phyloP scores from a whole-genome alignment of 306 rosid species.

The Acacia confusa region DNA sequence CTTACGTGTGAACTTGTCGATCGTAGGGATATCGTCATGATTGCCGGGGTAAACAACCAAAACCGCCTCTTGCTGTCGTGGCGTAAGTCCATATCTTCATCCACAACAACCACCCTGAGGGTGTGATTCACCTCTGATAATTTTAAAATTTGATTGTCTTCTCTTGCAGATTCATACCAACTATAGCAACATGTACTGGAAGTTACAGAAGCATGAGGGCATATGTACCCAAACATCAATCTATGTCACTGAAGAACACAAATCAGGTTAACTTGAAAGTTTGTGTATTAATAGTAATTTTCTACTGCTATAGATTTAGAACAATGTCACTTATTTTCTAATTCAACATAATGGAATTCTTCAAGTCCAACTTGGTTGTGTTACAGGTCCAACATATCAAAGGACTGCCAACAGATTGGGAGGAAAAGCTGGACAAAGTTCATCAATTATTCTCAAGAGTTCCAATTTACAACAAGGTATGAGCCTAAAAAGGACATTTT shows the following conservation, averaged over 20 bases:
- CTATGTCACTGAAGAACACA: neutral
- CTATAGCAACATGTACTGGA: neutral
- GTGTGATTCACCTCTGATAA: neutral
- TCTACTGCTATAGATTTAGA: neutral
- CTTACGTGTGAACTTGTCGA: neutral
- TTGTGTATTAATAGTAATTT: neutral
- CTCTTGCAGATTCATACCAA: neutral
- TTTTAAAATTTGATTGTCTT: neutral
- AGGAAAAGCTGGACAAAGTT: neutral
- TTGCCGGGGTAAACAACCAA: neutral
- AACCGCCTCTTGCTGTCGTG: neutral
- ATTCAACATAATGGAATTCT: neutral
- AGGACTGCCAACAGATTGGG: neutral
- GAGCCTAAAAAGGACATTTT: neutral
- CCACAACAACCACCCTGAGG: neutral
- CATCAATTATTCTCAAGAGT: neutral
- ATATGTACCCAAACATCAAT: slow-evolving; percentile 8
- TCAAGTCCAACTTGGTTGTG: neutral
- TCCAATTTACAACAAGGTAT: neutral
- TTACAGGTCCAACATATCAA: neutral
- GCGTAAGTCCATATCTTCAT: neutral
- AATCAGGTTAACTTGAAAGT: neutral
- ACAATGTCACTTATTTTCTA: neutral
- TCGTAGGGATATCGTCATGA: neutral
- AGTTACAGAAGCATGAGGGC: slow-evolving; percentile 4